Conservation (phyloP, 345 rosid species). For the Arabidopsis thaliana region DNA sequence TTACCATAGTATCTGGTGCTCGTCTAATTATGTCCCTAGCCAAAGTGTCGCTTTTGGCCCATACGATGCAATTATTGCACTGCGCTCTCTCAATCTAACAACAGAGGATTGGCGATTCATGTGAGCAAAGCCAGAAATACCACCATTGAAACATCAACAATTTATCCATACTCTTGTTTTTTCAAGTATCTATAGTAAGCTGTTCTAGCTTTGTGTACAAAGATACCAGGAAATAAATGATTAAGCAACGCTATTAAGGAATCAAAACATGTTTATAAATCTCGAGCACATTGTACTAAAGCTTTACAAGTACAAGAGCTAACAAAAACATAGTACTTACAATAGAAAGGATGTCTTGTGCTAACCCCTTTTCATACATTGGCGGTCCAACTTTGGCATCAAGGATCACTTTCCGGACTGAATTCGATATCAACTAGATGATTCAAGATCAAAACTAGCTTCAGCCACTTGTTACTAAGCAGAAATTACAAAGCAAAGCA, state of each 20-base stretch:
- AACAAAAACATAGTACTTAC: constrained; percentile 51
- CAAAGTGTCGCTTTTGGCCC: constrained; percentile 92
- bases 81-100: constrained; percentile 64
- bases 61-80: constrained; percentile 78
- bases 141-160: neutral
- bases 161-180: constrained; percentile 13
- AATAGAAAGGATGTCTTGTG: constrained; percentile 76
- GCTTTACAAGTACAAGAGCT: constrained; percentile 2
- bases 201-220: neutral
- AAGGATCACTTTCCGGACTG: constrained; percentile 74
- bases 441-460: constrained; percentile 21
- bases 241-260: neutral
- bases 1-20: constrained; percentile 64
- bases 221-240: constrained; percentile 9
- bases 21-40: constrained; percentile 71
- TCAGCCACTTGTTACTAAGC: constrained; percentile 25
- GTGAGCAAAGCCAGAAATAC: neutral
- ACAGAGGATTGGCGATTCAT: constrained; percentile 13
- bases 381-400: constrained; percentile 98
- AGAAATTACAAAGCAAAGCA: constrained; percentile 23
- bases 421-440: constrained; percentile 67
- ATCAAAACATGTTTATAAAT: neutral
- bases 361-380: constrained; percentile 78
- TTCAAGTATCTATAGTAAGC: neutral
- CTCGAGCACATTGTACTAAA: constrained; percentile 1